phyloP scores from a whole-genome alignment of 2,329 filamentous ascomycete genomes.

The Blastomyces silverae region DNA sequence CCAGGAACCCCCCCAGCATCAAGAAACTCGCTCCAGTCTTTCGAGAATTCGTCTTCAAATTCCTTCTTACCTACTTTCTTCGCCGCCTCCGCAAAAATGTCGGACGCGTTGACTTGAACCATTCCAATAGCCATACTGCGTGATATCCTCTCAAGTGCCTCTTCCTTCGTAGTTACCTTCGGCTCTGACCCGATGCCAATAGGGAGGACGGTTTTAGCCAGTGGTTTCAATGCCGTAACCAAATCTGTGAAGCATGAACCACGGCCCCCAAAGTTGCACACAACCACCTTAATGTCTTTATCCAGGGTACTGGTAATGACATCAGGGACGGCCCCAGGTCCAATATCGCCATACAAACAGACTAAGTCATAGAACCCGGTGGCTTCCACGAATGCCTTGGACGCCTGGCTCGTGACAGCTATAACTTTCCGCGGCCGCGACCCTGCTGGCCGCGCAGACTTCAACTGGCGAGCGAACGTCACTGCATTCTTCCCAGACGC shows the following conservation, averaged over 20 bases:
- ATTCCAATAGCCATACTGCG: not conserved
- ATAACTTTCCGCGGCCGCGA: constrained; percentile 20
- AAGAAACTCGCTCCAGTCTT: constrained; percentile 9
- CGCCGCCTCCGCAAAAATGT: not conserved
- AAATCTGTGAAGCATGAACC: not conserved
- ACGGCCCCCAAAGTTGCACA: constrained; percentile 5
- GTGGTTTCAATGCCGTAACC: not conserved
- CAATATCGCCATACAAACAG: constrained; percentile 1
- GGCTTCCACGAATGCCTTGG: constrained; percentile 17
- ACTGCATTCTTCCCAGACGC: constrained; percentile 25
- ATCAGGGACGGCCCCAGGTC: not conserved
- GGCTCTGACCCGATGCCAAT: constrained; percentile 13
- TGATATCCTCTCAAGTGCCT: not conserved
- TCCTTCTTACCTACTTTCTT: constrained; percentile 8
- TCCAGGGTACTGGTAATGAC: not conserved
- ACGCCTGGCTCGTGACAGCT: constrained; percentile 23
- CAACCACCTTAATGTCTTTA: constrained; percentile 4
- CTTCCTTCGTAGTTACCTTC: not conserved
- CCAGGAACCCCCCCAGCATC: constrained; percentile 2
- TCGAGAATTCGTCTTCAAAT: constrained; percentile 1
- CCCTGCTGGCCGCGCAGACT: constrained; percentile 20
- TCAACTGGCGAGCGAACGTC: constrained; percentile 23
- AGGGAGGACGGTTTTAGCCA: not conserved
- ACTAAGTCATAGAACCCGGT: constrained; percentile 11
- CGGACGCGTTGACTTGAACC: constrained; percentile 11